phyloP scores from a whole-genome alignment of 192 early-diverging fungal species.

The Pilaira anomala region DNA sequence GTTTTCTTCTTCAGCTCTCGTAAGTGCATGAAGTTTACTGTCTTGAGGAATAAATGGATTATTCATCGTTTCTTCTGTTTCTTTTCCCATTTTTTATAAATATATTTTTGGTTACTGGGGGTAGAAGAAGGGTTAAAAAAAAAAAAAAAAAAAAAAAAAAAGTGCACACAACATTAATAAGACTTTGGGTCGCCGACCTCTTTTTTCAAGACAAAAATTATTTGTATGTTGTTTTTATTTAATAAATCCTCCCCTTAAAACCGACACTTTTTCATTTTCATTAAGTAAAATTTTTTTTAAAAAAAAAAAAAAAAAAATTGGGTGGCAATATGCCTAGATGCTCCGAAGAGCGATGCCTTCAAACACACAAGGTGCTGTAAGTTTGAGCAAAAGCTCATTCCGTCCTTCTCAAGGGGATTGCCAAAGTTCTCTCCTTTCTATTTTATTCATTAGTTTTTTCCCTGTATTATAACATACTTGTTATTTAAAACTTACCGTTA shows the following conservation, averaged over 20 bases:
- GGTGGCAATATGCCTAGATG: constrained; percentile 36
- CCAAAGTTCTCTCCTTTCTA: constrained; percentile 39
- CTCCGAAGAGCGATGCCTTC: constrained; percentile 27
- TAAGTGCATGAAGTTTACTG: constrained; percentile 45
- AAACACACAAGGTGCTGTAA: constrained; percentile 28
- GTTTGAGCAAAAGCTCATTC: constrained; percentile 32
- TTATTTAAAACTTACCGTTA: constrained; percentile 26
- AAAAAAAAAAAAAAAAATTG: constrained; percentile 26
- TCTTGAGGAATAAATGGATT: constrained; percentile 27
- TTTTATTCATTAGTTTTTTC: too few relatives aligned
- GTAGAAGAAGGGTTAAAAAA: too few relatives aligned
- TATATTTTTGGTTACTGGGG: neutral
- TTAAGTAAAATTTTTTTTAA: constrained; percentile 4
- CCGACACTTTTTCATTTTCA: too few relatives aligned
- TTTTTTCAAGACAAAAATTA: too few relatives aligned
- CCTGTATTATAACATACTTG: too few relatives aligned
- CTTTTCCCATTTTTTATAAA: constrained; percentile 36
- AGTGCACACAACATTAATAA: too few relatives aligned
- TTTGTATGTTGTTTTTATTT: too few relatives aligned
- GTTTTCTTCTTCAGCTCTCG: constrained; percentile 50
- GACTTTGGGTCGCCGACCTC: too few relatives aligned
- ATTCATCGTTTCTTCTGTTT: constrained; percentile 19
- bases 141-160: too few relatives aligned
- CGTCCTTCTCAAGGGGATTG: constrained; percentile 42
- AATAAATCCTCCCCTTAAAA: too few relatives aligned